Evolutionary conservation across 495 filamentous ascomycete species (phyloP), one percentile per base, ranked within the genome.

Genomic region (Talaromyces wortmannii): DNA sequence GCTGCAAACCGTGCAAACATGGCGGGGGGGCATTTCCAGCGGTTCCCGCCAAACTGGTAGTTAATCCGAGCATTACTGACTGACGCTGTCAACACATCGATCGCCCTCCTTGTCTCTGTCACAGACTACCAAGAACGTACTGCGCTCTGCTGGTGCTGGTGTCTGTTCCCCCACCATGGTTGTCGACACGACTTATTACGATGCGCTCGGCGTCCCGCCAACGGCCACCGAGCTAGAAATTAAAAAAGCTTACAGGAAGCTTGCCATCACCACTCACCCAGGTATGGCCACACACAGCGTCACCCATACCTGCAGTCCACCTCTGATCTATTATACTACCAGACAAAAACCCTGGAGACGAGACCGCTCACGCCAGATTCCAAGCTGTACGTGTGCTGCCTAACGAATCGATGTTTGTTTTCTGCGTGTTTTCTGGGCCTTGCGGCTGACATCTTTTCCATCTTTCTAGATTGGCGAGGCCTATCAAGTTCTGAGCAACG

Each of bases 291-390:
- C 13, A 40, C 13, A 5, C 31, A 55, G 10, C 47, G 18, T 48
- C 31, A 3, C 12, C 31, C 8, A 31, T 17, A 5, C 6, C 15
- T 23, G 23, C 23, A 23, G 23, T 23, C 4, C 23, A 23, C 23
- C 23, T 23, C 23, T 23, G 23, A 23, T 23, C 1, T 5, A 40
- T 40, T 40, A 5, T 40, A 5, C 33, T 13, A 55, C 31, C 55
- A 92, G 94, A 99, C 72, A 99, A 99, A 77, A 99, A 99, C 68
- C 94, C 95, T 51, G 90, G 90, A 56, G 95, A 99, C 64, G 91
- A 92, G 50, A 90, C 86, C n/a, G 94, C 94, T 23, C 88, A 95
- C 71, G 85, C 82, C 56, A 89, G 88, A 59, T 99, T 99, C 72
- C 94, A 99, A 74, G 83, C 82, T 29, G 84, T 88, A 75, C 57